Base-by-base conservation (phyloP, 78 protist species). In the Neovahlkampfia damariscottae region DNA sequence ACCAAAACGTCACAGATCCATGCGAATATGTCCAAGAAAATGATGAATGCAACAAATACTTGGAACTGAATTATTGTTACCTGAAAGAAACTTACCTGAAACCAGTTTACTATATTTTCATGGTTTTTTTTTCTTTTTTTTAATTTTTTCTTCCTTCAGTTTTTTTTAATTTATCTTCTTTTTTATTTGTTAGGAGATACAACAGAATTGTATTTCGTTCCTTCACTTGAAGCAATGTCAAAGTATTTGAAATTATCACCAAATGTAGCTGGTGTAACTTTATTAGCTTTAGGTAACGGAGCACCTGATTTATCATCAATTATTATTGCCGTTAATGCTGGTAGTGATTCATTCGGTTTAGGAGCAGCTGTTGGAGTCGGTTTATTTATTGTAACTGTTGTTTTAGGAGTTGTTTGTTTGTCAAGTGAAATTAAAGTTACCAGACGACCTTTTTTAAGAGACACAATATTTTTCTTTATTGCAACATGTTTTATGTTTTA, bases 201-300 rank as follows among this genome's bases (percentile, higher is more conserved):
- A 31, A 28, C 72, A 19, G 72, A 69, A 19, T 19, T 10, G 28
- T 69, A 30, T 19, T 69, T 69, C 19, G 10, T n/a, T 30, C 67
- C 67, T 19, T 69, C 72, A 19, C 19, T 69, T 19, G 28, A 19
- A 30, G 67, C 19, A 69, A 69, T 69, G 19, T 30, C 72, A 19
- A n/a, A 19, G 19, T 30, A 19, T 69, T 69, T 69, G 19, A 69
- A 74, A 66, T 77, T 84, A 41, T 70, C 78, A 4, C 72, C 40
- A 8, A 80, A 70, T 40, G 72, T 78, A 5, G 88, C 88, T 5
- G 88, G 88, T 30, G 79, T 67, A 41, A 84, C 88, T 32, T 73
- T 84, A 72, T 62, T 84, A 0, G 79, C 84, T n/a, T 40, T 84
- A 3, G 88, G 82, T 5, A 84, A 84, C 69, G 88, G 83, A 19